Evolutionary conservation across 208 protist species (phyloP), one percentile per base, ranked within the genome.

Genomic region (Wallacemonas sp.): DNA sequence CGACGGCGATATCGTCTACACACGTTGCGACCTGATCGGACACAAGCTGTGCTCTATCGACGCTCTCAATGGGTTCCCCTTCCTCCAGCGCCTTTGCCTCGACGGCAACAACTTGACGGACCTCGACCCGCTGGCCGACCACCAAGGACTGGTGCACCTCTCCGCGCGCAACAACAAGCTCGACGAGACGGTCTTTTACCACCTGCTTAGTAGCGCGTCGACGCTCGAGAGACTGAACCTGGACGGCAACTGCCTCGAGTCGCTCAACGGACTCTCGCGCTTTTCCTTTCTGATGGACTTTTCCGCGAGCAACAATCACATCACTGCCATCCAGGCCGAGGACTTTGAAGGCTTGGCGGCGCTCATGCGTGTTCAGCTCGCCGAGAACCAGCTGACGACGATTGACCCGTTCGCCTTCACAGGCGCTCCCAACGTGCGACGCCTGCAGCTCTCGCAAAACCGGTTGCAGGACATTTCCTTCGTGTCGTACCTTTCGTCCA

Each of bases 271-370:
- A 2, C 70, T 95, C 23, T 59, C 71, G 22, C 28, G 73, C 31
- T 70, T 93, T 1, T 77, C 76, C 2, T 92, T 82, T 76, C 42
- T 95, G 22, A 75, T 86, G 10, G 79, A 92, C 49, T 71, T 95
- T 25, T 29, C 57, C 20, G 71, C 79, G 46, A 32, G 20, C 33
- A 20, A 80, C 39, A 95, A 95, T 65, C n/a, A 57, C 0, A 71
- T 95, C 36, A 54, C 46, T 22, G 48, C 70, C n/a, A 41, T 92
- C 0, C 12, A 29, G 3, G 62, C 72, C 8, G 61, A 67, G 23
- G 67, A 80, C 42, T 67, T 90, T 29, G 23, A 57, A 12, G 36
- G 20, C 2, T 52, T 83, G 32, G 33, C 65, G 18, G 62, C 64
- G 28, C 70, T 95, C 38, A 84, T 79, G 68, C 67, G 79, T 25